Base-by-base conservation (phyloP, 78 protist genomes). In the slime mould (Dictyostelium discoideum) region DNA sequence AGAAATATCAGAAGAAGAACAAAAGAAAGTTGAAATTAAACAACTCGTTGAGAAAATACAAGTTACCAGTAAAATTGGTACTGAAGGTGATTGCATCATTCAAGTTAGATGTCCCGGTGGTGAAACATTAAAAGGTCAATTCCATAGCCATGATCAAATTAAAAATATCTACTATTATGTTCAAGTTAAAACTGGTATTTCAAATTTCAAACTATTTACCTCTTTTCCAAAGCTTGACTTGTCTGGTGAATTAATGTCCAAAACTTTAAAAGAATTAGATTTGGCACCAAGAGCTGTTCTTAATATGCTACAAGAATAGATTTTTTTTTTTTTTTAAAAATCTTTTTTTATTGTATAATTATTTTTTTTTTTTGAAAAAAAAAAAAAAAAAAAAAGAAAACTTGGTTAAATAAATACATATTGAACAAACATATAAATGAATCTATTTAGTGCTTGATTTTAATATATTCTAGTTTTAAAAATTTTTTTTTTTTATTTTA, bases 251-350 rank as follows among this genome's bases (percentile, higher is more conserved):
- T 16, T 90, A 29, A 26, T 90, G 42, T 14, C n/a, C 24, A 80
- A 72, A 67, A 90, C 95, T 29, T 37, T 90, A 48, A 40, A 63
- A 72, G 89, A 90, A 50, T 42, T 81, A 48, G 95, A 90, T 46
- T 73, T 90, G 22, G 84, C 77, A 0, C 95, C 95, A 73, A 63
- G 95, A 72, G 95, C 95, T n/a, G 60, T 72, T 37, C 20, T 90
- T 26, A 60, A 60, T 60, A 80, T 54, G 14, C 48, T 82, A 26
- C 87, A 90, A 73, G 42, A 69, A 69, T 60, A 60, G 69, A 60
- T 60, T 20, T 60, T 20, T 20, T 54, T 54, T 10, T 54, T 54
- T 16, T 3, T 16, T 54, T n/a, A 0, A 6, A 46, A 1, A 46
- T 6, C 46, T 42, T 42, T 42, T 42, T 42, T 42, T 42, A 42